Evolutionary conservation across 2,329 filamentous ascomycete species (phyloP).

Genomic region (Tolypocladium album): DNA sequence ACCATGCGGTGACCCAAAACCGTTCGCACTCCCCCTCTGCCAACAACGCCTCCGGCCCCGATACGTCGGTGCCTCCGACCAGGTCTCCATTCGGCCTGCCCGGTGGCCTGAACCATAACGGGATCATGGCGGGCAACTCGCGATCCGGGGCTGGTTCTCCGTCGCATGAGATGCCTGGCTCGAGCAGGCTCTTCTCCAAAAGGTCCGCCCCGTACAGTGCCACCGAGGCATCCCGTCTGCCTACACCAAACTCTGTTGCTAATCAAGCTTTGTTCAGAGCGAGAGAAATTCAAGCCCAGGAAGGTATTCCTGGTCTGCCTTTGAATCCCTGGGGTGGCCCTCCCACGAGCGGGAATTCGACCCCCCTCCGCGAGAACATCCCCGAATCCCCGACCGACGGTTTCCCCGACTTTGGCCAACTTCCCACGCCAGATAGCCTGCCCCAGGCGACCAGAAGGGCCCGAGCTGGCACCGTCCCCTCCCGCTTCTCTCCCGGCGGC

Average conservation of each 20-base stretch:
- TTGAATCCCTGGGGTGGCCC: conserved; percentile 84
- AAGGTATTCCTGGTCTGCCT: conserved; percentile 63
- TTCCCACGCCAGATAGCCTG: conserved; percentile 54
- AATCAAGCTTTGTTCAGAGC: conserved; percentile 45
- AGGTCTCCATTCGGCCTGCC: conserved; percentile 66
- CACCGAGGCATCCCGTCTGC: neutral
- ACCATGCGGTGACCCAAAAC: conserved; percentile 50
- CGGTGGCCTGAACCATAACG: conserved; percentile 46
- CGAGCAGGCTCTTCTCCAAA: conserved; percentile 76
- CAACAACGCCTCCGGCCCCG: conserved; percentile 71
- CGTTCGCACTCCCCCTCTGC: conserved; percentile 72
- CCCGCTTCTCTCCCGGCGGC: conserved; percentile 74
- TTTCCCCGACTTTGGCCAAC: conserved; percentile 78
- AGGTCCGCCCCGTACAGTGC: conserved; percentile 48
- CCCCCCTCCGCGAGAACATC: conserved; percentile 91
- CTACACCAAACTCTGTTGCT: neutral
- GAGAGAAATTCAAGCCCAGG: conserved; percentile 92
- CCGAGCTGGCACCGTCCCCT: conserved; percentile 91
- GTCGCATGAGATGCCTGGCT: conserved; percentile 74
- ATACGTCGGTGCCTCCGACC: conserved; percentile 51
- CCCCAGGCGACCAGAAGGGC: conserved; percentile 66
- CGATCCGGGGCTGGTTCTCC: conserved; percentile 91
- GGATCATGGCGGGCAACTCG: conserved; percentile 48
- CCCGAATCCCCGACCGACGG: conserved; percentile 93
- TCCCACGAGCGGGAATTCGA: conserved; percentile 92